Evolutionary conservation across 2,329 filamentous ascomycete genomes (phyloP).

Genomic region (Colletotrichum sp.): DNA sequence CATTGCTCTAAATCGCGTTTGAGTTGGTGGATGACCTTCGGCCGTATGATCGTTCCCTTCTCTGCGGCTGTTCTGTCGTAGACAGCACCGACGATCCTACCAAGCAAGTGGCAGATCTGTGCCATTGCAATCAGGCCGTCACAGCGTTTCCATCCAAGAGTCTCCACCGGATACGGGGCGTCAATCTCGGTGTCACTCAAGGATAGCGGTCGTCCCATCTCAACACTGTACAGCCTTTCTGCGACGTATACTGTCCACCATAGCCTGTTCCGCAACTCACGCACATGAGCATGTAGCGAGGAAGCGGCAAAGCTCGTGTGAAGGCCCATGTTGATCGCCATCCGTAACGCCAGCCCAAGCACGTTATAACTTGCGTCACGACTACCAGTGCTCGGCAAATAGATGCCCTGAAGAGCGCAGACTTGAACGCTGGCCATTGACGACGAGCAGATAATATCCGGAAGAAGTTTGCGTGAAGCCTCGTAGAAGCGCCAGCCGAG

Average conservation of each 20-base stretch:
- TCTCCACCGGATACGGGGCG: not conserved
- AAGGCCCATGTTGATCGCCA: not conserved
- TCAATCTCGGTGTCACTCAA: not conserved
- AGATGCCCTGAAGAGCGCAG: not conserved
- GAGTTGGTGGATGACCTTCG: not conserved
- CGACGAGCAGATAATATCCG: rapidly evolving
- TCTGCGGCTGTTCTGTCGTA: not conserved
- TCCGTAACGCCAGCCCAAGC: not conserved
- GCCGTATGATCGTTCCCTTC: not conserved
- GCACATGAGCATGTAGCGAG: not conserved
- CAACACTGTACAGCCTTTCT: not conserved
- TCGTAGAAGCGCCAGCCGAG: not conserved
- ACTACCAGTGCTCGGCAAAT: not conserved
- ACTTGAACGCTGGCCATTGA: not conserved
- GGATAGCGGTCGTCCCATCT: not conserved
- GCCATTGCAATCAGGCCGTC: not conserved
- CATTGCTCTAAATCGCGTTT: not conserved
- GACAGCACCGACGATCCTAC: not conserved
- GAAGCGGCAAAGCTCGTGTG: not conserved
- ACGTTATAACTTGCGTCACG: not conserved
- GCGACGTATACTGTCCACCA: not conserved
- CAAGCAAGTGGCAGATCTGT: not conserved
- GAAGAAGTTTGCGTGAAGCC: not conserved
- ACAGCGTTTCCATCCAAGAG: not conserved
- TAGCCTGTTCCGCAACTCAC: not conserved